Percentiles rank a stretch among this genome's conserved stretches.
phyloP scores from a whole-genome alignment of 306 rosid genomes.

The Alnus glutinosa region DNA sequence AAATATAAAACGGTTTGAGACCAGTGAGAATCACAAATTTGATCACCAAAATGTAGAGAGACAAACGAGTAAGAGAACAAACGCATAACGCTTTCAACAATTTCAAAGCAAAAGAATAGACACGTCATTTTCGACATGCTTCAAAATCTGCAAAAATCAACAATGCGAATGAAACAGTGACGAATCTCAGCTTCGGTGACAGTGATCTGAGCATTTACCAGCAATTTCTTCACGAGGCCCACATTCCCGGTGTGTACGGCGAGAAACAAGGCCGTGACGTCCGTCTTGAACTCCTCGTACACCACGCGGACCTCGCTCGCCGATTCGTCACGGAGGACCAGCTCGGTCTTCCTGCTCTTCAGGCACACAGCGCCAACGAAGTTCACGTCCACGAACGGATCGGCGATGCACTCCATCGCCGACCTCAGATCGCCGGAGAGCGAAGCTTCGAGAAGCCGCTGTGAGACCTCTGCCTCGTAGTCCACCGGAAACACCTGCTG shows the following conservation, averaged over 20 bases:
- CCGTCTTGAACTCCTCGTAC: conserved; percentile 72
- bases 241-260: conserved; percentile 78
- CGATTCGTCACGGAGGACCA: conserved; percentile 54
- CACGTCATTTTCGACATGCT: neutral
- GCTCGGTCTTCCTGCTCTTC: conserved; percentile 53
- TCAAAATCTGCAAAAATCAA: conserved; percentile 18
- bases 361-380: conserved; percentile 71
- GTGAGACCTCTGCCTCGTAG: conserved; percentile 73
- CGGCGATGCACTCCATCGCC: conserved; percentile 54
- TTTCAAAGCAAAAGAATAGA: neutral
- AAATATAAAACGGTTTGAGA: conserved; percentile 23
- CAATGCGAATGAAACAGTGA: conserved; percentile 32
- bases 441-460: conserved; percentile 79
- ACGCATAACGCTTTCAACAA: conserved; percentile 3
- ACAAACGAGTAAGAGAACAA: neutral
- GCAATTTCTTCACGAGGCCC: conserved; percentile 59
- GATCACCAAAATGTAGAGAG: neutral
- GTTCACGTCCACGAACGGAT: conserved; percentile 86
- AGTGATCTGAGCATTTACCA: conserved; percentile 54
- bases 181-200: conserved; percentile 26
- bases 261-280: conserved; percentile 81
- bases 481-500: conserved; percentile 91
- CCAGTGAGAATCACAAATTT: neutral
- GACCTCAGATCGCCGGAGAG: conserved; percentile 72
- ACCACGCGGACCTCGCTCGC: conserved; percentile 56